phyloP scores from a whole-genome alignment of 805 yeast genomes.

The Candida nonsorbophila region DNA sequence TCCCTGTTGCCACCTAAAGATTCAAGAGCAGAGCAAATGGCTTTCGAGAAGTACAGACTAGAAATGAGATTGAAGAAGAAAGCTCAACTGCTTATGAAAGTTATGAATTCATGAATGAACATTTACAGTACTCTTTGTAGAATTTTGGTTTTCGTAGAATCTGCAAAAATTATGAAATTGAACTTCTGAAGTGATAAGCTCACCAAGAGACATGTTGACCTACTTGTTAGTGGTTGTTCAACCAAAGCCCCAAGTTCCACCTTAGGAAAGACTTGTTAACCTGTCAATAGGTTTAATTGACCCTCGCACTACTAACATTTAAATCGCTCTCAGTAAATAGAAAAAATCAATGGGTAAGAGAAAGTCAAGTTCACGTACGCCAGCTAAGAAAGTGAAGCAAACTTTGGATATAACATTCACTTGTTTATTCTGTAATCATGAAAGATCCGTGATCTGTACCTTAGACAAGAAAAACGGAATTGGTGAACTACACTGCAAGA shows the following conservation, averaged over 20 bases:
- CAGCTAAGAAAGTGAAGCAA: slow-evolving; percentile 72
- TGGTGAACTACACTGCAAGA: slow-evolving; percentile 83
- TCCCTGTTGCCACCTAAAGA: slow-evolving; percentile 5
- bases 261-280: too few relatives aligned
- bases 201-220: too few relatives aligned
- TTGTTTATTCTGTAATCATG: slow-evolving; percentile 94
- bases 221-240: too few relatives aligned
- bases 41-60: slow-evolving; percentile 40
- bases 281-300: too few relatives aligned
- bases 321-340: too few relatives aligned
- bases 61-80: slow-evolving; percentile 45
- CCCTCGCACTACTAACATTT: too few relatives aligned
- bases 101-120: too few relatives aligned
- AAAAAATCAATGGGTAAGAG: slow-evolving; percentile 84
- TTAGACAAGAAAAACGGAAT: slow-evolving; percentile 81
- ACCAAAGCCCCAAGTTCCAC: too few relatives aligned
- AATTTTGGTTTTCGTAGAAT: too few relatives aligned
- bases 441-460: slow-evolving; percentile 81
- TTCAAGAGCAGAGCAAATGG: slow-evolving; percentile 29
- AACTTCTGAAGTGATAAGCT: too few relatives aligned
- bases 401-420: slow-evolving; percentile 77
- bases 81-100: slow-evolving; percentile 30
- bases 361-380: slow-evolving; percentile 72
- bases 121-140: too few relatives aligned
- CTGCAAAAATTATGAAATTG: too few relatives aligned